These are phyloP conservation scores for Mortierella polycephala DNA, from an alignment of 371 early-diverging fungal genomes.

Conservation along the genomic window DNA sequence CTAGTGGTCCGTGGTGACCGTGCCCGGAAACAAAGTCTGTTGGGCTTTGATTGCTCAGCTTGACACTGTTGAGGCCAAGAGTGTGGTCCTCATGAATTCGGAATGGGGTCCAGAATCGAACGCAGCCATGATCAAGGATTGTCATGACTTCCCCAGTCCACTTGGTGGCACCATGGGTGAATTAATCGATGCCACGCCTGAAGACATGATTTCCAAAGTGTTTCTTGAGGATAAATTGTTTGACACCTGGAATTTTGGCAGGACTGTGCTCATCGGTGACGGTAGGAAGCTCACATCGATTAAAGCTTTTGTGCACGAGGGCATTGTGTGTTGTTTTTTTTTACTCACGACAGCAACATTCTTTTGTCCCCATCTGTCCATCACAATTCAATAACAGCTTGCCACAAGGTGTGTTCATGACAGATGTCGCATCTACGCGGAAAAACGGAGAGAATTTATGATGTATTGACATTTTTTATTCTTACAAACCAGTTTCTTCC, in stretches of 20 bases:
- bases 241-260: neutral
- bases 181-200: neutral
- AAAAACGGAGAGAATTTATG: too few species aligned
- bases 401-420: slow-evolving; percentile 2
- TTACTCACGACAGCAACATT: neutral
- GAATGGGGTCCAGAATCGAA: slow-evolving; percentile 14
- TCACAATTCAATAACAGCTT: neutral
- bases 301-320: neutral
- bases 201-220: neutral
- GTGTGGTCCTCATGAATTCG: neutral
- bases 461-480: neutral
- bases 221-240: slow-evolving; percentile 5
- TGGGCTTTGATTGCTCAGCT: slow-evolving; percentile 7
- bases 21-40: slow-evolving; percentile 1
- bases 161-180: slow-evolving; percentile 9
- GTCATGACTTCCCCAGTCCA: slow-evolving; percentile 2
- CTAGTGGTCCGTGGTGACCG: slow-evolving; percentile 5
- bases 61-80: neutral
- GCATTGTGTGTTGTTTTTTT: neutral
- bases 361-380: too few species aligned
- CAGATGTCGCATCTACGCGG: neutral
- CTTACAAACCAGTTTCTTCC: neutral
- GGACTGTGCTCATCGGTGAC: slow-evolving; percentile 5
- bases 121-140: slow-evolving; percentile 6
- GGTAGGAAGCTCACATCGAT: neutral